Evolutionary conservation across 177 flowering plant species (phyloP).

Genomic region (Telopea speciosissima): DNA sequence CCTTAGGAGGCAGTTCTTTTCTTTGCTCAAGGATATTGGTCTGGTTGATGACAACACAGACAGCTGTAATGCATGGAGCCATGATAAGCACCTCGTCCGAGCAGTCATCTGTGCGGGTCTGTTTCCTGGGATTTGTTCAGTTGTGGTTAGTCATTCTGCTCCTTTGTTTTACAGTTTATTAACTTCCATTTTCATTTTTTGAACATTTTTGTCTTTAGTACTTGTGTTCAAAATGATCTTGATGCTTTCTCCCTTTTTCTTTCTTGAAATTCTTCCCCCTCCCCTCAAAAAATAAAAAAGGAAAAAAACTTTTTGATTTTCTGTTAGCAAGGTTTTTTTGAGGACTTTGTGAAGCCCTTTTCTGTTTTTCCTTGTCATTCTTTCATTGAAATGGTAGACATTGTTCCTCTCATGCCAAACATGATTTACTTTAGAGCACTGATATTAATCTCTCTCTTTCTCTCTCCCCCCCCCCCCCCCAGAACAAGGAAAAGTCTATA

Average conservation of each 20-base stretch:
- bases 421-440: slow-evolving; percentile 1
- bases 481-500: slow-evolving; percentile 71
- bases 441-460: slow-evolving; percentile 11
- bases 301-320: no score
- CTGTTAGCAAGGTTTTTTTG: background rate
- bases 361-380: background rate
- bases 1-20: slow-evolving; percentile 61
- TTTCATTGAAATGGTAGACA: background rate
- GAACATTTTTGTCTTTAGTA: background rate
- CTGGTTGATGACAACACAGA: slow-evolving; percentile 46
- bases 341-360: background rate
- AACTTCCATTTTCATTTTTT: background rate
- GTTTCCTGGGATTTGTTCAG: slow-evolving; percentile 79
- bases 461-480: slow-evolving; percentile 32
- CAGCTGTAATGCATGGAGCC: slow-evolving; percentile 47
- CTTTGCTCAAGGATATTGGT: slow-evolving; percentile 69
- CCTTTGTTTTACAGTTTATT: background rate
- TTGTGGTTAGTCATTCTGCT: slow-evolving; percentile 49
- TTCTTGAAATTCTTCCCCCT: no score
- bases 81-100: slow-evolving; percentile 60
- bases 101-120: slow-evolving; percentile 81
- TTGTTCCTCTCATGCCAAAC: background rate
- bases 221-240: background rate
- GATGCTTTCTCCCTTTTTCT: background rate
- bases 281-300: no score